phyloP scores from a whole-genome alignment of 2,329 filamentous ascomycete genomes.

The Aureobasidium sp. region DNA sequence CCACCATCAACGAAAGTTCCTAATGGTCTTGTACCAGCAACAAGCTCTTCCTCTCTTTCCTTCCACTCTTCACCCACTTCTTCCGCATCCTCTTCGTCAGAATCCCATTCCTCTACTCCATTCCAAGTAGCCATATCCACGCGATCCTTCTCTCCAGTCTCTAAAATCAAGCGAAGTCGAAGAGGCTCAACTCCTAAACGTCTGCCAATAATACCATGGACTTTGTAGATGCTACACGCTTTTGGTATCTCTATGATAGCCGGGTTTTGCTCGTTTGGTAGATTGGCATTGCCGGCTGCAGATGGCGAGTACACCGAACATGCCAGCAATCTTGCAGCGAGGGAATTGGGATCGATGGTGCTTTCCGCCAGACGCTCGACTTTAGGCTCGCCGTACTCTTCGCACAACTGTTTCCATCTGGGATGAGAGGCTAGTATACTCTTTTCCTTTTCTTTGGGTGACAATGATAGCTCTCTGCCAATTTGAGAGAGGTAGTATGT shows the following conservation, averaged over 20 bases:
- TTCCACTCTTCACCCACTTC: constrained; percentile 47
- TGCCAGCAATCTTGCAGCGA: constrained; percentile 67
- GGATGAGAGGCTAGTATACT: constrained; percentile 57
- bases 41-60: constrained; percentile 70
- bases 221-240: constrained; percentile 69
- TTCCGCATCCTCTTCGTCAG: constrained; percentile 31
- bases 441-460: constrained; percentile 44
- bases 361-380: constrained; percentile 39
- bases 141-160: constrained; percentile 86
- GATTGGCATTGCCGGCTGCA: constrained; percentile 17
- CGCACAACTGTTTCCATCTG: constrained; percentile 65
- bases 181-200: constrained; percentile 60
- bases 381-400: constrained; percentile 62
- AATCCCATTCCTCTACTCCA: constrained; percentile 30
- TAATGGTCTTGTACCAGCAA: constrained; percentile 69
- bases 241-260: constrained; percentile 54
- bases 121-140: constrained; percentile 50
- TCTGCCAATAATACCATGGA: constrained; percentile 69
- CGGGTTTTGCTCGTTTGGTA: constrained; percentile 10
- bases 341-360: constrained; percentile 61
- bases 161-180: constrained; percentile 64
- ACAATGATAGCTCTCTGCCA: constrained; percentile 60
- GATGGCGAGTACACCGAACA: constrained; percentile 48
- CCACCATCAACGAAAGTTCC: constrained; percentile 73
- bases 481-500: constrained; percentile 88